Evolutionary conservation across 2,329 filamentous ascomycete genomes (phyloP).

Genomic region (Hortaea werneckii): DNA sequence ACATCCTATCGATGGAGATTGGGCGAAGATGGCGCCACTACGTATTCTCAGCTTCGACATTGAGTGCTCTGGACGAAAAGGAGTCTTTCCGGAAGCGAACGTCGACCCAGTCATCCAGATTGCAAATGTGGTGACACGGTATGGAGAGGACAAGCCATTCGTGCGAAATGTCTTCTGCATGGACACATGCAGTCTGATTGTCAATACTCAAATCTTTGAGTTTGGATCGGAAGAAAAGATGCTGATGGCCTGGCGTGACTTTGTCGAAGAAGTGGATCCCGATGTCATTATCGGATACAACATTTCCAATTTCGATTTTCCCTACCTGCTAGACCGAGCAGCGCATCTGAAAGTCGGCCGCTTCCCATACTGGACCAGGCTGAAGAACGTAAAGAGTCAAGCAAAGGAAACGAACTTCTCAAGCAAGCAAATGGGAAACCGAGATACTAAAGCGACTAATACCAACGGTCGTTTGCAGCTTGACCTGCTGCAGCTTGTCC

Average conservation of each 20-base stretch:
- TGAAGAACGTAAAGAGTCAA: constrained; percentile 60
- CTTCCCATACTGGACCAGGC: constrained; percentile 81
- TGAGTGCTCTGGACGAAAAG: constrained; percentile 94
- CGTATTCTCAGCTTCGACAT: constrained; percentile 96
- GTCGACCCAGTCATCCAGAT: constrained; percentile 96
- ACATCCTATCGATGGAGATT: constrained; percentile 82
- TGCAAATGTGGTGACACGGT: constrained; percentile 86
- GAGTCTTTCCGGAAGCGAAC: constrained; percentile 88
- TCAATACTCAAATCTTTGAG: constrained; percentile 85
- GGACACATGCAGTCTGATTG: constrained; percentile 83
- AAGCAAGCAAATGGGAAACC: constrained; percentile 96
- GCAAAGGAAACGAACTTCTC: constrained; percentile 78
- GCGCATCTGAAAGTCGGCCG: constrained; percentile 66
- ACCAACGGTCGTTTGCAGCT: constrained; percentile 89
- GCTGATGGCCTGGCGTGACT: constrained; percentile 86
- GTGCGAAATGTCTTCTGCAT: constrained; percentile 93
- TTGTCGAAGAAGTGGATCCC: constrained; percentile 80
- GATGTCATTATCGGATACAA: constrained; percentile 99
- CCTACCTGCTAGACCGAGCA: constrained; percentile 83
- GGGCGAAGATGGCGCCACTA: constrained; percentile 94
- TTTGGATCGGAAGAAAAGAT: constrained; percentile 76
- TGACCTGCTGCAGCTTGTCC: constrained; percentile 87
- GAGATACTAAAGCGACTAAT: constrained; percentile 88
- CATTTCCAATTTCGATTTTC: constrained; percentile 97
- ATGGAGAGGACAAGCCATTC: constrained; percentile 92